Percentiles rank a stretch among this genome's conserved stretches.
phyloP scores from a whole-genome alignment of 2,329 filamentous ascomycete species.

The Penicillium sp. region DNA sequence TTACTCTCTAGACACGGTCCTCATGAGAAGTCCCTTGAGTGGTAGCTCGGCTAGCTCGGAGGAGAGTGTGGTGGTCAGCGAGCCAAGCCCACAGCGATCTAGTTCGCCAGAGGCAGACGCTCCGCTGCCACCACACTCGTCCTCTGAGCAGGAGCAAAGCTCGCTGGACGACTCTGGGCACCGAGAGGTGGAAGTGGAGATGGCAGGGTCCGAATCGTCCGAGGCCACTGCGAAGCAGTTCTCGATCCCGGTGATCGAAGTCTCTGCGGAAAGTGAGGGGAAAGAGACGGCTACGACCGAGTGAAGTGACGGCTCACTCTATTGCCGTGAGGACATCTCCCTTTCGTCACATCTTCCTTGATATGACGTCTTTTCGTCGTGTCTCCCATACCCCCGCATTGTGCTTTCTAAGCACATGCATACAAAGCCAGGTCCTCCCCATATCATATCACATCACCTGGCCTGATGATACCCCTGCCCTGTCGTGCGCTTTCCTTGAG shows the following conservation, averaged over 20 bases:
- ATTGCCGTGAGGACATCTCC: too few relatives aligned
- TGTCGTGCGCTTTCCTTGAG: not conserved
- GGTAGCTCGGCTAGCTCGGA: slow-evolving; percentile 36
- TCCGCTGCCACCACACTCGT: slow-evolving; percentile 12
- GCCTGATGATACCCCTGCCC: slow-evolving; percentile 15
- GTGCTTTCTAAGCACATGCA: not conserved
- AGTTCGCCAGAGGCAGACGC: slow-evolving; percentile 14
- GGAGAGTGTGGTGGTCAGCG: slow-evolving; percentile 28
- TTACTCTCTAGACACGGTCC: slow-evolving; percentile 33
- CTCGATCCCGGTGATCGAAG: slow-evolving; percentile 33
- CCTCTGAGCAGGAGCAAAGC: slow-evolving; percentile 5
- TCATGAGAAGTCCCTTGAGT: slow-evolving; percentile 33
- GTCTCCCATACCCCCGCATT: not conserved
- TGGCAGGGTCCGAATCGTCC: not conserved
- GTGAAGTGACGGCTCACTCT: not conserved
- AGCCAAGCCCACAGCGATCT: slow-evolving; percentile 17
- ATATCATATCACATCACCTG: not conserved
- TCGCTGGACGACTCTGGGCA: slow-evolving; percentile 16
- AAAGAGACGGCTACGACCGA: not conserved
- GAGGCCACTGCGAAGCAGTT: slow-evolving; percentile 1
- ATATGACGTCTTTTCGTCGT: not conserved
- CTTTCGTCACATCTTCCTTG: not conserved
- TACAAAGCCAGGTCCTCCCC: not conserved
- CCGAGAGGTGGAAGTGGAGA: not conserved
- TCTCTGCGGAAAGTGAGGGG: slow-evolving; percentile 27